Evolutionary conservation across 495 filamentous ascomycete genomes (phyloP), one percentile per base, ranked within the genome.

Genomic region (Aspergillus steynii): DNA sequence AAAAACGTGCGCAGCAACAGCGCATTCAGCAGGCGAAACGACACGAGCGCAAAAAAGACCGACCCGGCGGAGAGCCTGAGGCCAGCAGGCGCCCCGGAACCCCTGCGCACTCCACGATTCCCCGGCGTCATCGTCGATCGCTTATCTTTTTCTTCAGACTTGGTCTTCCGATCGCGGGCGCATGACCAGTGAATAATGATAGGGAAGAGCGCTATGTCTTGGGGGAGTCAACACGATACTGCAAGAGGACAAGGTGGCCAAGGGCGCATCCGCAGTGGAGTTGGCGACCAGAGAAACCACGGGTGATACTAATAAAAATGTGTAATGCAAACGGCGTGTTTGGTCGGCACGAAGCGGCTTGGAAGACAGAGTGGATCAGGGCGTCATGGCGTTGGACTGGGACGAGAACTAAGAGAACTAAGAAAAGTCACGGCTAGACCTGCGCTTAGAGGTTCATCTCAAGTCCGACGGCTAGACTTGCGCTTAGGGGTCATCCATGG

Each of bases 1-100:
- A 99, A 99, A 72, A 97, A 99, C n/a, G 95, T 98, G 53, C 86
- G 82, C 46, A 96, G 79, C 53, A 79, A 84, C 58, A 97, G 78
- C n/a, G 93, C 87, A 75, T 98, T 97, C 70, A 91, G 68, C 54
- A 96, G 82, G 56, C 95, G 92, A 53, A 97, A 82, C 12, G 83
- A 83, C 58, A 97, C 66, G 26, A 97, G 84, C 47, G 86, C 79
- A 47, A 84, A 75, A 54, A 90, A 78, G 58, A 88, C 74, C 51
- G 51, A 53, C 15, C 53, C 2, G 3, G 50, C 10, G n/a, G 50
- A 5, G 31, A 32, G 31, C 31, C 31, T 32, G 31, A 32, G 31
- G 31, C 31, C 4, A 32, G 31, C 31, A 32, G 31, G 31, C 31
- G 31, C 37, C 7, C 37, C 37, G 37, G 37, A 12, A 42, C 14